phyloP scores from a whole-genome alignment of 768 basidiomycete species.

The Amanita exitialis region DNA sequence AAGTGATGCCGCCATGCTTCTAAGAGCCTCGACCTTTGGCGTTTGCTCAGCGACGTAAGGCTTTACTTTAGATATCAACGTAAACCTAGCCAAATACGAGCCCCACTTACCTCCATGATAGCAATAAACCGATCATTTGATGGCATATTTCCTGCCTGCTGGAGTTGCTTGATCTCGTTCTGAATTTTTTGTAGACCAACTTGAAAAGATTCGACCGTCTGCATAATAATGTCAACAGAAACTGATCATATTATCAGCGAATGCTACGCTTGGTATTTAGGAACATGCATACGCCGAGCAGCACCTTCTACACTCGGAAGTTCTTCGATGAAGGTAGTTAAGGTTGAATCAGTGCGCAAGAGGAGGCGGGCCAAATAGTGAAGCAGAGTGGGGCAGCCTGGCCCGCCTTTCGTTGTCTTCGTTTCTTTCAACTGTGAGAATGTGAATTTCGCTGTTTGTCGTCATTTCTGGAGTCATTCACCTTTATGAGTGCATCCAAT shows the following conservation, averaged over 20 bases:
- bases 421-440: conserved; percentile 66
- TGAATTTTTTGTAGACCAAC: conserved; percentile 47
- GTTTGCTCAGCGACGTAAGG: conserved; percentile 41
- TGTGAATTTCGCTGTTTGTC: conserved; percentile 4
- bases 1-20: conserved; percentile 45
- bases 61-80: conserved; percentile 13
- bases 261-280: background rate
- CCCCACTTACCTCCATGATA: conserved; percentile 55
- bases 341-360: conserved; percentile 50
- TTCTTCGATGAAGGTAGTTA: conserved; percentile 71
- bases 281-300: conserved; percentile 49
- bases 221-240: conserved; percentile 55
- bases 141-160: conserved; percentile 18
- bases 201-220: conserved; percentile 49
- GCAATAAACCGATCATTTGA: conserved; percentile 51
- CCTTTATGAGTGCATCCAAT: conserved; percentile 75
- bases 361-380: conserved; percentile 82
- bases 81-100: background rate
- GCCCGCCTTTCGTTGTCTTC: conserved; percentile 55
- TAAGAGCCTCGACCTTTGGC: conserved; percentile 53
- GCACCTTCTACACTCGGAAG: conserved; percentile 76
- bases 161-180: conserved; percentile 39
- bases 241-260: conserved; percentile 31
- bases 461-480: conserved; percentile 16
- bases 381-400: conserved; percentile 79